Base-by-base conservation (phyloP, 345 rosid species). In the Pugionium dolabratum region DNA sequence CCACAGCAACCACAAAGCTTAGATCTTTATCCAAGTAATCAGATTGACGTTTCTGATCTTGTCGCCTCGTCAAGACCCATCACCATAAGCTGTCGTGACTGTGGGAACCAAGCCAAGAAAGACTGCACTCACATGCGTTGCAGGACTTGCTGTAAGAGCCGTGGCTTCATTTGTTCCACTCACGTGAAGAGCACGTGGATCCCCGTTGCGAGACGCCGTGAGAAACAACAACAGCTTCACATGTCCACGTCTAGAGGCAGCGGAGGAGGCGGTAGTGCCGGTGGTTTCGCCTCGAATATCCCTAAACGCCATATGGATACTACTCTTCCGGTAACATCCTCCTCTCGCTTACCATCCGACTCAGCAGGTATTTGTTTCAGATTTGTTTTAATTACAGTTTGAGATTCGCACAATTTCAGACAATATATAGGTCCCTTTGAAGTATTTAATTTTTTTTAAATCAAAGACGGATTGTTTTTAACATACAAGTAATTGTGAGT, bases 181-280 rank as follows among this genome's bases (percentile, higher is more conserved):
- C 96, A 89, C 74, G 83, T 89, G 26, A 89, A 78, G 74, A 86
- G 94, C 74, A 89, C 96, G 47, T 89, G 96, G 96, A 82, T 89
- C 63, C 86, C 96, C 9, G 89, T 91, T 43, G 60, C 94, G 2
- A 86, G 78, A 60, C 90, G 96, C 79, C 87, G 91, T 2, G 94
- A 89, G 49, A 67, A 86, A 54, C 94, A 80, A 9, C 85, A 81
- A n/a, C 82, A 81, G 49, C 68, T 73, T 73, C 61, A 73, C 44
- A 67, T 61, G 63, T 67, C 73, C 18, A 48, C 77, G 33, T 54
- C 63, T 45, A 73, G 70, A 2, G 74, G 54, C n/a, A 63, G 54
- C 36, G 59, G 77, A 0, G 55, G 58, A 2, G 45, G 62, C 4
- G 46, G 66, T 4, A 53, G 77, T 18, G 18, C 18, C 18, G 18